Evolutionary conservation across 2,329 filamentous ascomycete genomes (phyloP).

Genomic region (Exophiala xenobiotica): DNA sequence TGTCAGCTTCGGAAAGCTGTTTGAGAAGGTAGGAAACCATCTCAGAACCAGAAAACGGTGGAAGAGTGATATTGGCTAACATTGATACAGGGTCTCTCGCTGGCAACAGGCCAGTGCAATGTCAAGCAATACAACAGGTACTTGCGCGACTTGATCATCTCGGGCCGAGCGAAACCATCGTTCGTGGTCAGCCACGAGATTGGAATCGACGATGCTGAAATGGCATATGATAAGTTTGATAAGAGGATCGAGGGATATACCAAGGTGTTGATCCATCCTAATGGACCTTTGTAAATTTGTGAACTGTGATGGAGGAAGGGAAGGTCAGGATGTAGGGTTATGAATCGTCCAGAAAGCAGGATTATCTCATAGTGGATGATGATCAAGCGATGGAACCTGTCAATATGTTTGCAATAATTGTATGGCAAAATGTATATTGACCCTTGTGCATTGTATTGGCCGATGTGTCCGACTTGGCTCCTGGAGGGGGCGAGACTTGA

Average conservation of each 20-base stretch:
- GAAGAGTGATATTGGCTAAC: neutral
- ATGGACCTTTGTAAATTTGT: conserved; percentile 44
- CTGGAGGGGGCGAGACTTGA: too few species aligned
- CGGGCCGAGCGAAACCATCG: conserved; percentile 63
- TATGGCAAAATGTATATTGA: too few species aligned
- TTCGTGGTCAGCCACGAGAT: conserved; percentile 68
- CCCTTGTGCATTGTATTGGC: too few species aligned
- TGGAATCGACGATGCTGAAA: conserved; percentile 59
- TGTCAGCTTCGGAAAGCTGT: conserved; percentile 66
- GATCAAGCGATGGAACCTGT: neutral
- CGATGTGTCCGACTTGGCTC: too few species aligned
- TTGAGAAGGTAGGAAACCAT: conserved; percentile 58
- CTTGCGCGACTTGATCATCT: conserved; percentile 63
- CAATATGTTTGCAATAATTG: too few species aligned
- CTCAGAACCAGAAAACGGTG: neutral
- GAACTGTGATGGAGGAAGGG: neutral
- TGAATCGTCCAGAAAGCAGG: too few species aligned
- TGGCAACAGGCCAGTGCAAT: conserved; percentile 61
- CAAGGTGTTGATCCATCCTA: conserved; percentile 67
- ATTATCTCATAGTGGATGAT: neutral
- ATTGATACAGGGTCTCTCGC: conserved; percentile 9
- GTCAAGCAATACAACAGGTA: conserved; percentile 68
- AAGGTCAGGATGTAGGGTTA: too few species aligned
- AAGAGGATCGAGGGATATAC: conserved; percentile 65
- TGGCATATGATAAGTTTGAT: conserved; percentile 66